Evolutionary conservation across 2,329 filamentous ascomycete species (phyloP).

Genomic region (Colletotrichum nymphaeae): DNA sequence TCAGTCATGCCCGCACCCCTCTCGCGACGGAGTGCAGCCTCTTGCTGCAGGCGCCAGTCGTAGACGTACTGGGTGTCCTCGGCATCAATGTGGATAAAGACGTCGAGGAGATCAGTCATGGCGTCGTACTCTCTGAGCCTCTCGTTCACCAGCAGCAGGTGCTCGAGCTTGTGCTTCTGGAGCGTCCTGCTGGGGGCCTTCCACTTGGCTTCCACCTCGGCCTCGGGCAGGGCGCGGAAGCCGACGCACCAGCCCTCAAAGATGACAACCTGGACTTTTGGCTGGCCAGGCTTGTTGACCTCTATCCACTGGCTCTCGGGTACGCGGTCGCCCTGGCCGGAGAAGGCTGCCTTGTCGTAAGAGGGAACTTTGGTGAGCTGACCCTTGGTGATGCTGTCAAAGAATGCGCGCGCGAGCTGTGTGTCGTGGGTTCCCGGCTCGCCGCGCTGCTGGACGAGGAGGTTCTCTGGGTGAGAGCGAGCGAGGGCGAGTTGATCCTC

Average conservation of each 20-base stretch:
- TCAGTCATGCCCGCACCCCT: conserved; percentile 85
- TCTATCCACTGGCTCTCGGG: conserved; percentile 70
- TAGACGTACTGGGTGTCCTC: conserved; percentile 82
- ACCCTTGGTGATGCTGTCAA: conserved; percentile 66
- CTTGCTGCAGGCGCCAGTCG: conserved; percentile 85
- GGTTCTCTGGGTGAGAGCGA: conserved; percentile 74
- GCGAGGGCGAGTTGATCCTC: conserved; percentile 75
- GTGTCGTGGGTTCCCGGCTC: conserved; percentile 89
- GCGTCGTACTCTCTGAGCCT: conserved; percentile 58
- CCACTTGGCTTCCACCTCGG: conserved; percentile 63
- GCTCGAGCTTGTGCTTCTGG: conserved; percentile 58
- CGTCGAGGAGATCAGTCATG: conserved; percentile 62
- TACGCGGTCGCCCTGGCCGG: conserved; percentile 80
- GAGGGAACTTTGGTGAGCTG: conserved; percentile 70
- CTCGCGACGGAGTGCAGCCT: conserved; percentile 73
- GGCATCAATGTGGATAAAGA: conserved; percentile 74
- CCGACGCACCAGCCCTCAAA: conserved; percentile 95
- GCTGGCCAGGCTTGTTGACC: conserved; percentile 63
- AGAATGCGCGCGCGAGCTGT: conserved; percentile 70
- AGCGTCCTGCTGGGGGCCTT: conserved; percentile 63
- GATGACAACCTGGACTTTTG: conserved; percentile 73
- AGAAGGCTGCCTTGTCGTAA: conserved; percentile 86
- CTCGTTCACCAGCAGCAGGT: conserved; percentile 63
- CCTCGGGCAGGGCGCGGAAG: conserved; percentile 72
- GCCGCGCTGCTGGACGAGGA: conserved; percentile 82